These are phyloP conservation scores for Talaromyces atroroseus DNA, from an alignment of 2,329 filamentous ascomycete genomes.

Conservation along the genomic window DNA sequence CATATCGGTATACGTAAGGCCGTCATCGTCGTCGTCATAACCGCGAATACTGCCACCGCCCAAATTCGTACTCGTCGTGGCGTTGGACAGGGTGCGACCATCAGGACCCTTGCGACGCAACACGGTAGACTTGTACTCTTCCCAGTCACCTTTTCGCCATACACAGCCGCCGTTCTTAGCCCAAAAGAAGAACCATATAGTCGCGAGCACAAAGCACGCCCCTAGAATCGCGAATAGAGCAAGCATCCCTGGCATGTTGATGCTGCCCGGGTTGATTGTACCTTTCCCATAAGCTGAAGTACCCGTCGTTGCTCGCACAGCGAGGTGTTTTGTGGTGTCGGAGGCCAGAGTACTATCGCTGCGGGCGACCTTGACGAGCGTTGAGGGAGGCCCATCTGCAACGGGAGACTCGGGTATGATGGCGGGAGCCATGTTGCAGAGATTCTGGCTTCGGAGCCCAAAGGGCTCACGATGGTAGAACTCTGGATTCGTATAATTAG, in stretches of 20 bases:
- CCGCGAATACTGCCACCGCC: slow-evolving; percentile 75
- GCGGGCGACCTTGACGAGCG: neutral
- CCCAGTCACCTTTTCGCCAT: slow-evolving; percentile 84
- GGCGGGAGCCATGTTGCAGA: slow-evolving; percentile 4
- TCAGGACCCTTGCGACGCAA: slow-evolving; percentile 83
- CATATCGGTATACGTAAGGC: slow-evolving; percentile 43
- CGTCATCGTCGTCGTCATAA: slow-evolving; percentile 69
- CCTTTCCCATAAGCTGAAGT: slow-evolving; percentile 23
- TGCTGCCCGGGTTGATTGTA: slow-evolving; percentile 34
- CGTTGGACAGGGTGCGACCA: slow-evolving; percentile 76
- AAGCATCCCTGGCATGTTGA: slow-evolving; percentile 62
- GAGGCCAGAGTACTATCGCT: neutral
- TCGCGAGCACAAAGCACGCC: slow-evolving; percentile 64
- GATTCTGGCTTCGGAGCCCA: slow-evolving; percentile 2
- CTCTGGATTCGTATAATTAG: slow-evolving; percentile 14
- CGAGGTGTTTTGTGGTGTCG: slow-evolving; percentile 10
- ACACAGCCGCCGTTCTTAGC: slow-evolving; percentile 92
- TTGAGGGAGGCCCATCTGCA: neutral
- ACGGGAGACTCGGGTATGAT: neutral
- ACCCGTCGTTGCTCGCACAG: slow-evolving; percentile 16
- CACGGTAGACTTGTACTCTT: slow-evolving; percentile 96
- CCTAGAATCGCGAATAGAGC: slow-evolving; percentile 81
- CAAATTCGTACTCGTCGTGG: slow-evolving; percentile 73
- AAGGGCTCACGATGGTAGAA: slow-evolving; percentile 1
- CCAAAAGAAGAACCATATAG: slow-evolving; percentile 99